Evolutionary conservation across 2,329 filamentous ascomycete species (phyloP), one percentile per base, ranked within the genome.

Genomic region (Curvularia spicifera): DNA sequence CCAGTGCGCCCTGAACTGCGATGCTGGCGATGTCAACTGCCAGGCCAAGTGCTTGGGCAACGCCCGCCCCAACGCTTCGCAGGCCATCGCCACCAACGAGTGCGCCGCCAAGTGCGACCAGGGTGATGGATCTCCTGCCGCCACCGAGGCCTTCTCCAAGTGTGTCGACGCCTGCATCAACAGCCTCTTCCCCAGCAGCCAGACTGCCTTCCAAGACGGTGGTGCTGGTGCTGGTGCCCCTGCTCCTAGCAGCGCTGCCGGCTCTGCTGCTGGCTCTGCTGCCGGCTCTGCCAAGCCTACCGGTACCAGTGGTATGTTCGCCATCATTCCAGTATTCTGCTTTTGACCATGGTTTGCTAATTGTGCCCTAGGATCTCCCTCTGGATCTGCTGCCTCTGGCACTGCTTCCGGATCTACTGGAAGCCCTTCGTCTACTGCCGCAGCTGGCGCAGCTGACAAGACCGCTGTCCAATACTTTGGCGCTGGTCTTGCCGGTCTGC

Each of bases 71-170:
- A 80, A 80, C 70, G 76, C 79, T n/a, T 68, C 70, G 47, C 78
- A 82, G 72, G 81, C 77, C 66, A 79, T 83, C 66, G 77, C 79
- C 57, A 85, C 82, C 70, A 83, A 78, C 68, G 72, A 78, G 48
- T 86, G 84, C 66, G 82, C 82, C 46, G 77, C 77, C 45, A 76
- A 79, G 52, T 86, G 84, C 71, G 79, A 81, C 56, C 82, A 85
- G 76, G 83, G 83, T 53, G 78, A 79, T 61, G 83, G 83, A 44
- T 77, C 79, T 29, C 70, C 78, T 3, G 71, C 70, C 12, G 82
- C 80, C 58, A 81, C 79, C 33, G 62, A 79, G 51, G 73, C 73
- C 57, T 85, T 81, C 65, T 76, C 78, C 59, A 61, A 76, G 47
- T 86, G 84, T 71, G 77, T 82, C 68, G 74, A 80, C 51, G 67